These are phyloP conservation scores for Hanseniaspora guilliermondii DNA, from an alignment of 805 yeast genomes.

Conservation along the genomic window DNA sequence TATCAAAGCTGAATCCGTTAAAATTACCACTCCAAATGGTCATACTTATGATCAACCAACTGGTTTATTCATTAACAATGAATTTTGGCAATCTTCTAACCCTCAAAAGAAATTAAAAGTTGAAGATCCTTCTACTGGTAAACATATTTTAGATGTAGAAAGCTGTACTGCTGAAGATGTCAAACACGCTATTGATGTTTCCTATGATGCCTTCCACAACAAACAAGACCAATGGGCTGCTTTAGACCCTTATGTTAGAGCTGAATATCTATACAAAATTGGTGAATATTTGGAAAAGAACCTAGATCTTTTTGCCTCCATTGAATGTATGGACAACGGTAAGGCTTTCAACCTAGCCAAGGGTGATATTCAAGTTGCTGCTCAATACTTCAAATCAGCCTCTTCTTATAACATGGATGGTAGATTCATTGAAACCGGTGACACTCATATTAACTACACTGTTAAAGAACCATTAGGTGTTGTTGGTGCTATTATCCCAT, in stretches of 20 bases:
- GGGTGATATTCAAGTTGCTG: constrained; percentile 55
- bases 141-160: constrained; percentile 44
- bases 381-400: constrained; percentile 57
- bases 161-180: constrained; percentile 53
- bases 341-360: constrained; percentile 53
- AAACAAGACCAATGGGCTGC: constrained; percentile 50
- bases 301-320: constrained; percentile 49
- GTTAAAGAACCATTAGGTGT: constrained; percentile 68
- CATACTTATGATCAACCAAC: constrained; percentile 62
- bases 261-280: constrained; percentile 40
- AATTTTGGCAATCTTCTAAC: constrained; percentile 45
- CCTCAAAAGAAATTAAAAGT: constrained; percentile 45
- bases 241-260: constrained; percentile 46
- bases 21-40: constrained; percentile 54
- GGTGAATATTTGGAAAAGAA: constrained; percentile 60
- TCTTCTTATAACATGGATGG: constrained; percentile 63
- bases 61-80: constrained; percentile 80
- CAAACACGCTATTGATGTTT: constrained; percentile 51
- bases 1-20: constrained; percentile 26
- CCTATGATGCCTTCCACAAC: constrained; percentile 11
- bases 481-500: constrained; percentile 74
- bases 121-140: constrained; percentile 52
- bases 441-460: constrained; percentile 50
- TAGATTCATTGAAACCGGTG: constrained; percentile 50
- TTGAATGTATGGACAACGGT: constrained; percentile 70